Evolutionary conservation across 176 grass and related monocot species (phyloP).

Genomic region (Calamus simplicifolius): DNA sequence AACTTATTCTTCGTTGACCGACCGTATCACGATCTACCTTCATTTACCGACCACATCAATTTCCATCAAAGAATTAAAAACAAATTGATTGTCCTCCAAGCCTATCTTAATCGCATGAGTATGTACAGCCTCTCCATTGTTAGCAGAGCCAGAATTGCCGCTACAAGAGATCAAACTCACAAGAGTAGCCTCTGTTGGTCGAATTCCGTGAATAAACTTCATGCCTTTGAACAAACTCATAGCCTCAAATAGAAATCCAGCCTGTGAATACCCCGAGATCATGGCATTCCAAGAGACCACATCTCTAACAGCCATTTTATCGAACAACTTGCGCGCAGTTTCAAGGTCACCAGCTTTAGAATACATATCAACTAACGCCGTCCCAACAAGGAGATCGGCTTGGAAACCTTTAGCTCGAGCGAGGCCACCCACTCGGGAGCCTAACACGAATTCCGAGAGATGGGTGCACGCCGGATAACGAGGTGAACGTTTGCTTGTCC

Average conservation of each 20-base stretch:
- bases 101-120: constrained; percentile 31
- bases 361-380: constrained; percentile 37
- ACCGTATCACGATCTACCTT: too few species aligned
- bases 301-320: constrained; percentile 41
- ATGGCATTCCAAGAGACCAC: constrained; percentile 42
- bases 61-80: constrained; percentile 48
- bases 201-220: constrained; percentile 11
- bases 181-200: constrained; percentile 34
- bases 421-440: background rate
- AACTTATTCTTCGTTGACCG: too few species aligned
- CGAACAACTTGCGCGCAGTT: constrained; percentile 43
- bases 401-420: constrained; percentile 19
- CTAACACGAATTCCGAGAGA: constrained; percentile 14
- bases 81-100: constrained; percentile 23
- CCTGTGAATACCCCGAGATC: constrained; percentile 36
- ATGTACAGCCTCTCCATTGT: constrained; percentile 21
- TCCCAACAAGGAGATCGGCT: constrained; percentile 44
- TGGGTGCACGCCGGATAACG: constrained; percentile 32
- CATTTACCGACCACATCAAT: too few species aligned
- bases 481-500: constrained; percentile 56
- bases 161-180: constrained; percentile 49
- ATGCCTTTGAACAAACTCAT: constrained; percentile 31
- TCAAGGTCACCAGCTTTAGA: constrained; percentile 19
- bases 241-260: constrained; percentile 22
- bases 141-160: constrained; percentile 7